Evolutionary conservation across 2,329 filamentous ascomycete species (phyloP).

Genomic region (Xylaria sp.): DNA sequence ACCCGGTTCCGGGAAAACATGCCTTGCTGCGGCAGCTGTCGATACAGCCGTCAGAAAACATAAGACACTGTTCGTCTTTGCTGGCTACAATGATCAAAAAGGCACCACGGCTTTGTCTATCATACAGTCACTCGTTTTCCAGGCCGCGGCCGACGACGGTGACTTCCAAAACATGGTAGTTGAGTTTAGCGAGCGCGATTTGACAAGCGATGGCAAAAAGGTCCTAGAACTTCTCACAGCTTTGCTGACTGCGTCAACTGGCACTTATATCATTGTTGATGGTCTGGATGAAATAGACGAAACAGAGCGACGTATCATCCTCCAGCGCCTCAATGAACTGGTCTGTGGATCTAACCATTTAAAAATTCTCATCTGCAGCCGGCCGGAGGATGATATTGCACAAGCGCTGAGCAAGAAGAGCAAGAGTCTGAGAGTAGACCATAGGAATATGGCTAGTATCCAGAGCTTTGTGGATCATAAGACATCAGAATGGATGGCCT

Average conservation of each 20-base stretch:
- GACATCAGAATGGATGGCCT: constrained; percentile 34
- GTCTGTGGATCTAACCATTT: constrained; percentile 27
- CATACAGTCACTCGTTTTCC: constrained; percentile 41
- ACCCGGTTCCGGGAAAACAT: constrained; percentile 43
- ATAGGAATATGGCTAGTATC: constrained; percentile 42
- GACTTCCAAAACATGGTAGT: constrained; percentile 42
- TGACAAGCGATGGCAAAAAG: constrained; percentile 37
- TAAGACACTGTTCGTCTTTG: constrained; percentile 36
- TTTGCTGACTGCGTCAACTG: constrained; percentile 38
- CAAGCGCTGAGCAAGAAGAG: constrained; percentile 26
- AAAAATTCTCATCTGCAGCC: constrained; percentile 44
- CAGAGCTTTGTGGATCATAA: constrained; percentile 37
- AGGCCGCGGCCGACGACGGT: constrained; percentile 36
- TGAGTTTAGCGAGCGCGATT: constrained; percentile 32
- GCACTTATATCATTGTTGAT: constrained; percentile 45
- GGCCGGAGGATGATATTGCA: constrained; percentile 44
- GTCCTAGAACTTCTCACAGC: constrained; percentile 43
- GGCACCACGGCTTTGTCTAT: constrained; percentile 33
- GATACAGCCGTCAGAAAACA: constrained; percentile 15
- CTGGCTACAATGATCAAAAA: constrained; percentile 29
- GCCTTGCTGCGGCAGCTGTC: constrained; percentile 28
- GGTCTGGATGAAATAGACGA: constrained; percentile 48
- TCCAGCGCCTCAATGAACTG: constrained; percentile 33
- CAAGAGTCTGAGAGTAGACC: constrained; percentile 1
- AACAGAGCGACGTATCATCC: constrained; percentile 35